Evolutionary conservation across 495 filamentous ascomycete species (phyloP), one percentile per base, ranked within the genome.

Genomic region (Recurvomyces mirabilis): DNA sequence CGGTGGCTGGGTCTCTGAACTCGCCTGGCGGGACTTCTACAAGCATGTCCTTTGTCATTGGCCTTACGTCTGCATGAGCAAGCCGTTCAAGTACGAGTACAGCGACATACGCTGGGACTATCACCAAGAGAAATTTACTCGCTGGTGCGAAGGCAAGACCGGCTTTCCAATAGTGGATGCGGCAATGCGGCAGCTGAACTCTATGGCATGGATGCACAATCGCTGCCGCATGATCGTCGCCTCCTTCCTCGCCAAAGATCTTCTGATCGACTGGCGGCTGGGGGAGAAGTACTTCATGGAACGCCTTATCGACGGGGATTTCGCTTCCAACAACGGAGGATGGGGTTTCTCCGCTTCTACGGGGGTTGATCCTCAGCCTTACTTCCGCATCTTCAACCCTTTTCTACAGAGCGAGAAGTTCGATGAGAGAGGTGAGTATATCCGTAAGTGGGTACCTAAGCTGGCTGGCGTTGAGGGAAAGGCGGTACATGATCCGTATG

Each of bases 21-120:
- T 95, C 0, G 87, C 84, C 1, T 93, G 87, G 88, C 69, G 87
- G 7, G 87, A 94, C 54, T 95, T 94, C 57, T 94, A 94, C 62
- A 83, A 82, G 48, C 85, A 94, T 59, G 82, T 94, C 3, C 66
- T 94, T 12, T 81, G 74, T 2, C 68, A 89, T 44, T 94, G 84
- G 84, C 88, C 88, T 4, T 91, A 86, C 50, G 74, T 93, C 25
- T 89, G 86, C 60, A 94, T 94, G 88, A 82, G 82, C 66, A 94
- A 91, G 53, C 83, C 87, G 11, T 94, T 89, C 71, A 94, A 94
- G 54, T 78, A 81, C 25, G 81, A 86, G 53, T 89, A 82, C 63
- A 75, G 84, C 32, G 77, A 87, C 51, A 83, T 94, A 47, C 59
- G 75, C 28, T 93, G 85, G 88, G 81, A 84, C 36, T 88, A 89